phyloP scores from a whole-genome alignment of 371 early-diverging fungal species.

The Lichtheimia hyalospora region DNA sequence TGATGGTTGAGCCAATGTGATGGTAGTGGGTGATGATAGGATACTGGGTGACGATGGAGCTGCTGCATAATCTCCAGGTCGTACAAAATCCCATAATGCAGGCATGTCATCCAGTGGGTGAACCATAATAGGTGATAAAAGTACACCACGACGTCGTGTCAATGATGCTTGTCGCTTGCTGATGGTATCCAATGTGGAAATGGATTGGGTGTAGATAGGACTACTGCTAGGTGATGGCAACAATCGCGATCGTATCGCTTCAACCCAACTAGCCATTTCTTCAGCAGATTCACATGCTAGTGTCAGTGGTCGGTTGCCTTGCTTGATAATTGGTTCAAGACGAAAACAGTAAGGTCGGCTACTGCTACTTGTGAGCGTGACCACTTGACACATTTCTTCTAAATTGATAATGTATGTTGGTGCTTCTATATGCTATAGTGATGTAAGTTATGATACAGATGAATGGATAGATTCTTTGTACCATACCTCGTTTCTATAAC shows the following conservation, averaged over 20 bases:
- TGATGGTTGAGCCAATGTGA: background rate
- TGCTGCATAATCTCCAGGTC: background rate
- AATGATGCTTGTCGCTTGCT: constrained; percentile 7
- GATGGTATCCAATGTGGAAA: background rate
- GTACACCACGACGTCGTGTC: constrained; percentile 8
- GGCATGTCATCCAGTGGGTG: constrained; percentile 4
- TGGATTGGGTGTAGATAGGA: background rate
- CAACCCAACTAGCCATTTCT: constrained; percentile 25
- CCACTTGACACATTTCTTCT: constrained; percentile 19
- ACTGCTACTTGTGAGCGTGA: background rate
- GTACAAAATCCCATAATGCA: background rate
- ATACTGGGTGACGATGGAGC: background rate
- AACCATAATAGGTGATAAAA: constrained; percentile 8
- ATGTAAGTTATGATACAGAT: background rate
- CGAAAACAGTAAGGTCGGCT: constrained; percentile 24
- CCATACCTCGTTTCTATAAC: constrained; percentile 32
- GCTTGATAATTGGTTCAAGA: constrained; percentile 22
- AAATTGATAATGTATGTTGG: constrained; percentile 27
- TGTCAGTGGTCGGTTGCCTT: constrained; percentile 20
- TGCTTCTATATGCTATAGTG: constrained; percentile 12
- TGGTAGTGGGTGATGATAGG: background rate
- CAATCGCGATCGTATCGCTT: background rate
- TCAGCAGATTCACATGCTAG: constrained; percentile 26
- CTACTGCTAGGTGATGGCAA: background rate
- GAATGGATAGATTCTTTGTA: background rate